These are phyloP conservation scores for Penicillium brasilianum DNA, from an alignment of 2,329 filamentous ascomycete species.

Conservation along the genomic window DNA sequence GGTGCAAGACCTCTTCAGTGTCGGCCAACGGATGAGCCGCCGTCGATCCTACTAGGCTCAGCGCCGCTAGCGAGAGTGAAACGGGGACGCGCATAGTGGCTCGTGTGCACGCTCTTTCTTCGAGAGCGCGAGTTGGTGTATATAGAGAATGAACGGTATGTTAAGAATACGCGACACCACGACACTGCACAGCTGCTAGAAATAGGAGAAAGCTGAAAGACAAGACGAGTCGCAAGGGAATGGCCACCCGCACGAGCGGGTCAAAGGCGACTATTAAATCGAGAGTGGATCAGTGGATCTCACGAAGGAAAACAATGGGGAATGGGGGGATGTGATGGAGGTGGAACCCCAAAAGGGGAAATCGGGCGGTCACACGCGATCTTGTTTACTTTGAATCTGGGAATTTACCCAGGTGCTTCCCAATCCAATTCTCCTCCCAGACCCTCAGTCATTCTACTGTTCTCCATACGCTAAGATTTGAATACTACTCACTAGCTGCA, in stretches of 20 bases:
- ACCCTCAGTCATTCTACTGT: background rate
- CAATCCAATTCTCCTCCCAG: background rate
- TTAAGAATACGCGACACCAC: constrained; percentile 2
- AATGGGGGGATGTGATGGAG: constrained; percentile 13
- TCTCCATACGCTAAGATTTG: background rate
- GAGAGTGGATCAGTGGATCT: constrained; percentile 13
- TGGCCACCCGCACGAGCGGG: constrained; percentile 23
- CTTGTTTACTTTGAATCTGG: constrained; percentile 14
- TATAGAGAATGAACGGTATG: constrained; percentile 13
- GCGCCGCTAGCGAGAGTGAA: constrained; percentile 32
- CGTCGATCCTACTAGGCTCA: constrained; percentile 32
- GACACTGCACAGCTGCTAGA: background rate
- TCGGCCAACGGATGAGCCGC: constrained; percentile 29
- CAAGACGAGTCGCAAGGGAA: constrained; percentile 24
- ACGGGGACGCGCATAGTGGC: constrained; percentile 34
- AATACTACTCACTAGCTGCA: constrained; percentile 3
- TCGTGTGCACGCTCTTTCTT: background rate
- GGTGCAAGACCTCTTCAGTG: constrained; percentile 20
- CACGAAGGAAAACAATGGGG: constrained; percentile 10
- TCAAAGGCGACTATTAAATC: constrained; percentile 28
- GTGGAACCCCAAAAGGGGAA: constrained; percentile 17
- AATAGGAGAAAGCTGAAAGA: background rate
- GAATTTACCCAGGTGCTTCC: background rate
- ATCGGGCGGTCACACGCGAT: constrained; percentile 10
- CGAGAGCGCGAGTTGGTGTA: background rate